Evolutionary conservation across 1,139 yeast genomes (phyloP).

Genomic region (Blastobotrys raffinosifermentans): DNA sequence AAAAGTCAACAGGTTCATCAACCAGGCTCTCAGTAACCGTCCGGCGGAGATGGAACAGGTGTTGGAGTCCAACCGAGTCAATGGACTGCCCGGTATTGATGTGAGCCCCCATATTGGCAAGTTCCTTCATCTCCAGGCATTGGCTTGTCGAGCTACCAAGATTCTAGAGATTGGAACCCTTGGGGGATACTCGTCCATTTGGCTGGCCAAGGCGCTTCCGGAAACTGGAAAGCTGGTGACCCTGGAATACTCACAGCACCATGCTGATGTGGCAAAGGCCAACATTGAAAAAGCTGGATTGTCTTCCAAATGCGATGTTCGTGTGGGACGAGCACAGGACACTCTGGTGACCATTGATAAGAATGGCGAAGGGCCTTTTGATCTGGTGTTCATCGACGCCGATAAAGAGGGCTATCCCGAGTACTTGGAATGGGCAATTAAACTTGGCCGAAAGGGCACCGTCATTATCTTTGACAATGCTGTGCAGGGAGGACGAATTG

Average conservation of each 20-base stretch:
- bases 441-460: constrained; percentile 10
- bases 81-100: constrained; percentile 15
- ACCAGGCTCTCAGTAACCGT: too few species aligned
- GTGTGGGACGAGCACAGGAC: constrained; percentile 16
- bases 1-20: too few species aligned
- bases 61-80: too few species aligned
- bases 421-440: constrained; percentile 17
- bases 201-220: constrained; percentile 16
- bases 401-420: constrained; percentile 14
- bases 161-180: constrained; percentile 18
- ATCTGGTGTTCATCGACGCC: constrained; percentile 14
- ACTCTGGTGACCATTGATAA: constrained; percentile 8
- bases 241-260: constrained; percentile 13
- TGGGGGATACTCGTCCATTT: constrained; percentile 17
- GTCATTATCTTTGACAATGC: constrained; percentile 16
- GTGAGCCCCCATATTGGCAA: constrained; percentile 15
- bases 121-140: constrained; percentile 12
- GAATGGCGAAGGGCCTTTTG: constrained; percentile 11
- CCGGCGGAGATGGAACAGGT: too few species aligned
- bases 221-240: constrained; percentile 13
- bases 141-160: constrained; percentile 12
- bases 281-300: constrained; percentile 14
- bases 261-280: constrained; percentile 15
- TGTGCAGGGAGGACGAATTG: constrained; percentile 11
- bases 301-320: constrained; percentile 12